Evolutionary conservation across 2,329 filamentous ascomycete species (phyloP), one percentile per base, ranked within the genome.

Genomic region (Hymenoscyphus infarciens): DNA sequence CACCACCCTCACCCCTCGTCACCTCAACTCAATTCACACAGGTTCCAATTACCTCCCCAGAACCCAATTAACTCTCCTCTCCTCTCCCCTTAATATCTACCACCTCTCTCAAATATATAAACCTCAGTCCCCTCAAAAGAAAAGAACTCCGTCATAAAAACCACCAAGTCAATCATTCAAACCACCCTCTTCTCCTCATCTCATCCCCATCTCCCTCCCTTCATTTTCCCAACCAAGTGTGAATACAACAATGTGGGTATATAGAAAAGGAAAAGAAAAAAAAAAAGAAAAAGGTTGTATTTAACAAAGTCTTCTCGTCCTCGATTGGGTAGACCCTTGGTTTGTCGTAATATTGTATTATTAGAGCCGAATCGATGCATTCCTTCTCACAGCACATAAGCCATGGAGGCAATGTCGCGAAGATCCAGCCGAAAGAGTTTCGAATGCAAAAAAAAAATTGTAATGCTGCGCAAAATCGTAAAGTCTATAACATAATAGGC

Each of bases 161-260:
- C 16, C 8, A 22, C 19, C 19, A 35, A 35, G 33, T 25, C n/a
- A 25, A 22, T 45, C 42, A 45, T 22, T 49, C 42, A 49, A 35
- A 45, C 39, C 16, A 49, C 42, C 19, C 19, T n/a, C 15, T n/a
- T 8, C 39, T n/a, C 39, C 39, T n/a, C 16, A 16, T 19, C 53
- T 31, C 57, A 22, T 52, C 53, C 29, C 64, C 29, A n/a, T 11
- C n/a, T 27, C 57, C 53, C 33, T 22, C 56, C 61, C 33, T 60
- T 35, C 33, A 35, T 35, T 35, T 55, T 27, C 15, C 52, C 52
- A 61, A 57, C 57, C 61, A 65, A 63, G 39, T 64, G 52, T 66
- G 63, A 60, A 69, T 68, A 72, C 67, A 70, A 68, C 67, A 72
- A 71, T 66, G 63, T 67, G 71, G 71, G 71, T 72, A 73, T 73